A percentile compares a stretch with the other conserved stretches of the same genome.
Conservation (phyloP, 2,329 filamentous ascomycete species). For the Monilinia fructigena region DNA sequence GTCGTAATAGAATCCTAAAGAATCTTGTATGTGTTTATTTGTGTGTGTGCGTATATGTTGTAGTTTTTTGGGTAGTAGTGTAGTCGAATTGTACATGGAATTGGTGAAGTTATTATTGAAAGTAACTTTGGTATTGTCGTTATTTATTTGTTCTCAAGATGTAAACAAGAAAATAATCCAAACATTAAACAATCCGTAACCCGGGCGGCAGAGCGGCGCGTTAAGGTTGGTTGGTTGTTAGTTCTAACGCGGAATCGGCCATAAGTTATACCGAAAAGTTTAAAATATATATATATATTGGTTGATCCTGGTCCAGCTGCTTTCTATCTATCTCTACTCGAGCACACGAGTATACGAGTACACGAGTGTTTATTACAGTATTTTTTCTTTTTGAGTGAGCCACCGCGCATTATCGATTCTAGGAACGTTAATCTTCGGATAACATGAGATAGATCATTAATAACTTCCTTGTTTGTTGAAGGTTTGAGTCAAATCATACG, state of each 20-base stretch:
- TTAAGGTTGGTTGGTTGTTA: background rate
- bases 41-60: too few species aligned
- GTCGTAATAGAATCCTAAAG: constrained; percentile 1
- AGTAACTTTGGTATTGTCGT: constrained; percentile 6
- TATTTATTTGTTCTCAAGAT: constrained; percentile 16
- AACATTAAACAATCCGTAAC: constrained; percentile 19
- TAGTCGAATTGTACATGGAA: constrained; percentile 4
- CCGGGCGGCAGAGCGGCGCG: constrained; percentile 17
- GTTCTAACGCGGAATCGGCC: constrained; percentile 12
- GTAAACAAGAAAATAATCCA: constrained; percentile 22
- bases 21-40: background rate
- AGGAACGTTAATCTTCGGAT: too few species aligned
- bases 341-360: too few species aligned
- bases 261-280: constrained; percentile 14
- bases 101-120: background rate
- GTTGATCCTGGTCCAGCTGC: background rate
- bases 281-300: background rate
- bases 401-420: background rate
- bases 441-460: too few species aligned
- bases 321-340: background rate
- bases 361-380: too few species aligned
- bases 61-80: background rate
- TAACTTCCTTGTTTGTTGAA: background rate
- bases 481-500: background rate
- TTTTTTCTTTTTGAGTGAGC: background rate